A percentile compares a stretch with the other conserved stretches of the same genome.
phyloP scores from a whole-genome alignment of 2,329 filamentous ascomycete species.

The Sordariomycetes sp. region DNA sequence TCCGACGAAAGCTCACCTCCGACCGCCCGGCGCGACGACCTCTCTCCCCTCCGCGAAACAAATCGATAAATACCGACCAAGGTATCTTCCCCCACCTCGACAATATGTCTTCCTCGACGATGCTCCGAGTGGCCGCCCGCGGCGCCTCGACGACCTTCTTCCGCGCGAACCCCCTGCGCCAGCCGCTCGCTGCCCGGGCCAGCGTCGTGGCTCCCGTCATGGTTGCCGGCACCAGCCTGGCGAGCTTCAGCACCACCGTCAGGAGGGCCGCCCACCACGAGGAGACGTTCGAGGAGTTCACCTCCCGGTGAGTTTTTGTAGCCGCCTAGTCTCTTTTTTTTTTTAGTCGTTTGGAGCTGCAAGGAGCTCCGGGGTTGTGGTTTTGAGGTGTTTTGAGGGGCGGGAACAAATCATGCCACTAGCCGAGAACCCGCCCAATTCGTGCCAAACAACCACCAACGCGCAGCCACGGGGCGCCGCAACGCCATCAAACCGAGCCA shows the following conservation, averaged over 20 bases:
- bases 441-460: not conserved
- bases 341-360: not conserved
- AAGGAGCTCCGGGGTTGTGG: not conserved
- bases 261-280: slow-evolving; percentile 56
- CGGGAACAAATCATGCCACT: not conserved
- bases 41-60: not conserved
- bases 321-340: slow-evolving; percentile 4
- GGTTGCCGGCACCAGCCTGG: slow-evolving; percentile 32
- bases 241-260: slow-evolving; percentile 50
- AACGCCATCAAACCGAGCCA: not conserved
- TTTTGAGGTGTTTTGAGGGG: not conserved
- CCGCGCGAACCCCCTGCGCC: slow-evolving; percentile 47
- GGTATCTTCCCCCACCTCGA: slow-evolving; percentile 1
- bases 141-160: slow-evolving; percentile 48
- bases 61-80: not conserved
- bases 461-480: not conserved
- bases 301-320: slow-evolving; percentile 55
- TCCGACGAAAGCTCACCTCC: not conserved
- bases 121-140: slow-evolving; percentile 62
- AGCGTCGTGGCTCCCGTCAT: slow-evolving; percentile 29
- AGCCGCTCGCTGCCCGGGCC: slow-evolving; percentile 40
- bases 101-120: slow-evolving; percentile 45
- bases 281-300: slow-evolving; percentile 98
- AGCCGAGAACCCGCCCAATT: not conserved
- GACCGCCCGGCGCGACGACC: not conserved